A percentile compares a stretch with the other conserved stretches of the same genome.
phyloP scores from a whole-genome alignment of 2,329 filamentous ascomycete species.

The Penicillium digitatum region DNA sequence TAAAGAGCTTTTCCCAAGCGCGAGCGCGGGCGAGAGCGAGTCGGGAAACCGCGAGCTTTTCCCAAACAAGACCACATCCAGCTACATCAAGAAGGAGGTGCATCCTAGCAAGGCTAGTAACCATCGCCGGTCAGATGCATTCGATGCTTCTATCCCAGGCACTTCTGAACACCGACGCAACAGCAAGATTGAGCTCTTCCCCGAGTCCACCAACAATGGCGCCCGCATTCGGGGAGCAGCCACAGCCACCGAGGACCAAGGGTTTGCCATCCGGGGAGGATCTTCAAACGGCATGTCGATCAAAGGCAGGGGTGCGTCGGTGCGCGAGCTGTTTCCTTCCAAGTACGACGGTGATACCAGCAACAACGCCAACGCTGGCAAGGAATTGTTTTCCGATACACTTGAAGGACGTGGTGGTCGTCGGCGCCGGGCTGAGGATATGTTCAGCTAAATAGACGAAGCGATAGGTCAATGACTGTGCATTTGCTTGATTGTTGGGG shows the following conservation, averaged over 20 bases:
- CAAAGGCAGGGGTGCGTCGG: constrained; percentile 64
- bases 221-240: constrained; percentile 62
- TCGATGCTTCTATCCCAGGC: constrained; percentile 43
- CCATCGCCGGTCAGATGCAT: constrained; percentile 49
- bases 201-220: constrained; percentile 33
- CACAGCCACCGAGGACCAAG: constrained; percentile 49
- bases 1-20: constrained; percentile 59
- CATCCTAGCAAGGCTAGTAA: constrained; percentile 51
- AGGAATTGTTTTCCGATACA: constrained; percentile 65
- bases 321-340: constrained; percentile 66
- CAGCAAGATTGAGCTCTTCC: constrained; percentile 40
- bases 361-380: constrained; percentile 53
- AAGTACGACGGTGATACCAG: constrained; percentile 43
- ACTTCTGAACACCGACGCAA: constrained; percentile 29
- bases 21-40: constrained; percentile 22
- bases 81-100: constrained; percentile 54
- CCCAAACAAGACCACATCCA: constrained; percentile 40
- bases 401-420: constrained; percentile 55
- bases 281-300: constrained; percentile 57
- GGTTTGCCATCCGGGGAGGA: constrained; percentile 39
- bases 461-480: neutral
- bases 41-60: constrained; percentile 47
- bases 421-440: constrained; percentile 67
- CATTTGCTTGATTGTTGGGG: neutral
- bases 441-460: constrained; percentile 55